Evolutionary conservation across 225 moss, liverwort and hornwort species (phyloP), one percentile per base, ranked within the genome.

Genomic region (Polytrichum formosum): DNA sequence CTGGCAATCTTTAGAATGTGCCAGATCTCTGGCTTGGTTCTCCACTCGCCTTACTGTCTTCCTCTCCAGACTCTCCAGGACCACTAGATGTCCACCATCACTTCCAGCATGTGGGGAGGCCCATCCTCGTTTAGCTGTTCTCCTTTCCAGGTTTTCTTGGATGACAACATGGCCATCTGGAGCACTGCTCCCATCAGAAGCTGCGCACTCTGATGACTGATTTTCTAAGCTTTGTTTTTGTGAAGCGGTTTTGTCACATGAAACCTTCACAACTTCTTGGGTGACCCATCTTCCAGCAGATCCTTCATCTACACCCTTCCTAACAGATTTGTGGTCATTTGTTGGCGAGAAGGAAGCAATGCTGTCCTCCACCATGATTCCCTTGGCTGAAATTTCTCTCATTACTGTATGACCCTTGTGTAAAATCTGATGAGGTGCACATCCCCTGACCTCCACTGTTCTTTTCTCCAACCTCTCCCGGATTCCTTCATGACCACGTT

Each of bases 291-390:
- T 72, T 6, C 27, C 67, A 56, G 70, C 60, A 60, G 55, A 26
- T 67, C 21, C 27, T 54, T 67, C 69, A 4, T 53, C 73, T 35
- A 21, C 26, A 64, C 60, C 74, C 26, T 59, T 78, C 46, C 70
- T 71, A 27, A 60, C 37, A 58, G 28, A 54, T 29, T 46, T 68
- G 33, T 71, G 65, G 18, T 58, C 67, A 62, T 72, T 67, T 16
- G 16, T 18, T 19, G 65, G 30, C 46, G 56, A 26, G 63, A 80
- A 80, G 53, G 70, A 77, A 37, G 75, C 75, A 67, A 80, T 75
- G 68, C 75, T 68, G 53, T 80, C 83, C 31, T 80, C 78, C 28
- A 79, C 82, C 59, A 86, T 33, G 8, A 77, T 72, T 73, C 80
- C 77, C 73, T 77, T 80, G 56, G 72, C 78, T 54, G 81, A 68